Evolutionary conservation across 225 moss, liverwort and hornwort species (phyloP), one percentile per base, ranked within the genome.

Genomic region (Ulota crispa): DNA sequence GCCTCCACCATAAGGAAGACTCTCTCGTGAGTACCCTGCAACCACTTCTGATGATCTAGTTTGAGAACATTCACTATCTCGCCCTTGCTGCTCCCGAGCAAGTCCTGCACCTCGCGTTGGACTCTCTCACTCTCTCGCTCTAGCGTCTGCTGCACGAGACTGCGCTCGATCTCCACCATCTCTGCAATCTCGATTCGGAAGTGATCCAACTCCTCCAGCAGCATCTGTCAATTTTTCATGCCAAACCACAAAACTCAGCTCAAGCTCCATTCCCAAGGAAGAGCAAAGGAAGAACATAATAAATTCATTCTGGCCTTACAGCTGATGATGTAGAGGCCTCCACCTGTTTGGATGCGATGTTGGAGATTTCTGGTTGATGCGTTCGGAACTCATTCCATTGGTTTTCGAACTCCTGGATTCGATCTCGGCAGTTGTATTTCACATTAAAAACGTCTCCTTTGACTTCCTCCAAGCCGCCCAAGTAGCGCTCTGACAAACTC

Each of bases 401-500:
- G 21, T 81, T 91, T 76, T 95, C 94, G 28, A 94, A 77, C 85
- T 94, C 98, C 67, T 94, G 90, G 70, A 95, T 78, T 19, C 93
- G 92, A 72, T 99, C 95, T 53, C 89, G 92, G 69, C 95, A 99
- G 64, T 92, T 89, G 61, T 83, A 89, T 83, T 99, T 99, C 73
- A 94, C 90, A 66, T 93, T 91, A 61, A 88, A 92, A 24, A 99
- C 84, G 76, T 99, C 98, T 47, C 90, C 86, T 83, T 90, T 90
- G 53, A 99, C 88, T 84, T 99, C 94, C 86, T 95, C 98, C 89
- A 99, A 87, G 59, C 98, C 98, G 39, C 98, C 98, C 81, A 99
- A 80, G 77, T 95, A 99, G 54, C 90, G 93, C 73, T 94, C 91
- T 4, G 98, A 95, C 82, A 99, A 91, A 82, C 88, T 86, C 67